These are phyloP conservation scores for Oidiodendron maius DNA, from an alignment of 495 filamentous ascomycete species.

Conservation along the genomic window DNA sequence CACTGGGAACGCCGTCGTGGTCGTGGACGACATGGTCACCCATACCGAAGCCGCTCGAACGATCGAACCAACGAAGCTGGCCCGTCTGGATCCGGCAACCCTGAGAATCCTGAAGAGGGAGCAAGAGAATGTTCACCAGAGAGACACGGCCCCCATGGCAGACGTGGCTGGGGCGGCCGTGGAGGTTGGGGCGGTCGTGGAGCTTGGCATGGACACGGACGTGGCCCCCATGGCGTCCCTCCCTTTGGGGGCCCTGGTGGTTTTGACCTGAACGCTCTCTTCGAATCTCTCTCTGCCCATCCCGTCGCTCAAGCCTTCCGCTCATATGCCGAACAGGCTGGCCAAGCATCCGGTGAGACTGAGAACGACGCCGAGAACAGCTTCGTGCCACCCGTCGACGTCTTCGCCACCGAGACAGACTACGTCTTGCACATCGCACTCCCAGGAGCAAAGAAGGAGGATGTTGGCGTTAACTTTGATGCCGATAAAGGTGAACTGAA, in stretches of 20 bases:
- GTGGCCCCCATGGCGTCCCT: slow-evolving; percentile 11
- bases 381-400: slow-evolving; percentile 62
- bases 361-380: slow-evolving; percentile 35
- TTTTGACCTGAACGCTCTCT: slow-evolving; percentile 30
- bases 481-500: slow-evolving; percentile 56
- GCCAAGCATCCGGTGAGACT: slow-evolving; percentile 19
- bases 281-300: slow-evolving; percentile 30
- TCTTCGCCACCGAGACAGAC: slow-evolving; percentile 59
- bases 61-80: not conserved
- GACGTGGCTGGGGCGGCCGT: slow-evolving; percentile 8
- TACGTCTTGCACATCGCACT: slow-evolving; percentile 69
- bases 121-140: slow-evolving; percentile 1
- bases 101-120: not conserved
- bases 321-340: slow-evolving; percentile 29
- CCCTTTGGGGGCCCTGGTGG: slow-evolving; percentile 17
- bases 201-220: slow-evolving; percentile 15
- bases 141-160: slow-evolving; percentile 10
- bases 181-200: slow-evolving; percentile 15
- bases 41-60: not conserved
- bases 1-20: slow-evolving; percentile 8
- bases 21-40: not conserved
- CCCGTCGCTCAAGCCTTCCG: slow-evolving; percentile 32
- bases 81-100: not conserved
- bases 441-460: slow-evolving; percentile 71
- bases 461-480: slow-evolving; percentile 72